Base-by-base conservation (phyloP, 345 rosid genomes). In the Acer negundo region DNA sequence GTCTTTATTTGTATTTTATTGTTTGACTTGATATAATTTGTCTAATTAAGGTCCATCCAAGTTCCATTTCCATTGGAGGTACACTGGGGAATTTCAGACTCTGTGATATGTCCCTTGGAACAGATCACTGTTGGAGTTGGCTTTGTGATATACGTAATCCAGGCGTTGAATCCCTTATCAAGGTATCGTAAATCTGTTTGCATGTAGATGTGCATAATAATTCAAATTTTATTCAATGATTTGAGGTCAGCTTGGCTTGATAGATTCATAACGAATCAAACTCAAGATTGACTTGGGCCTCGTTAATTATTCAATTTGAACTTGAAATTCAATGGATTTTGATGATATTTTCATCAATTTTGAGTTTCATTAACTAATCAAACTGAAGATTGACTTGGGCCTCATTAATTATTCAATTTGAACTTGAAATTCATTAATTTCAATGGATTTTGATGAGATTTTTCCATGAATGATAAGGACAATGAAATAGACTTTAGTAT, bases 131-230 rank as follows among this genome's bases (percentile, higher is more conserved):
- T 78, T 94, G 97, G 95, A 84, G 94, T 78, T 96, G 98, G 98
- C 93, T 96, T 78, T 96, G 99, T 83, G 99, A 96, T 86, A 90
- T 96, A 80, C 98, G 99, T 59, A 91, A 94, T 86, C 97, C 97
- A 72, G 99, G 95, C 70, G 82, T 89, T 23, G 99, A 96, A 76
- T 96, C 99, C 77, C 95, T 96, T 75, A 94, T 96, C 79, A 93
- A 90, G 94, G 99, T 94, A 75, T 70, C 61, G n/a, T 72, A 72
- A 49, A 65, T 63, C 26, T 22, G 42, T 76, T 74, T 67, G 61
- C 38, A 65, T 56, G 74, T 65, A 74, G 67, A 12, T 72, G 75
- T 10, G 38, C 38, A 40, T n/a, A 17, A 23, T 44, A 20, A 44
- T 67, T 8, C 23, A 3, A 23, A 40, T 67, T 42, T 42, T 20